A percentile compares a stretch with the other conserved stretches of the same genome.
phyloP scores from a whole-genome alignment of 305 asterid genomes.

The Andrographis paniculata region DNA sequence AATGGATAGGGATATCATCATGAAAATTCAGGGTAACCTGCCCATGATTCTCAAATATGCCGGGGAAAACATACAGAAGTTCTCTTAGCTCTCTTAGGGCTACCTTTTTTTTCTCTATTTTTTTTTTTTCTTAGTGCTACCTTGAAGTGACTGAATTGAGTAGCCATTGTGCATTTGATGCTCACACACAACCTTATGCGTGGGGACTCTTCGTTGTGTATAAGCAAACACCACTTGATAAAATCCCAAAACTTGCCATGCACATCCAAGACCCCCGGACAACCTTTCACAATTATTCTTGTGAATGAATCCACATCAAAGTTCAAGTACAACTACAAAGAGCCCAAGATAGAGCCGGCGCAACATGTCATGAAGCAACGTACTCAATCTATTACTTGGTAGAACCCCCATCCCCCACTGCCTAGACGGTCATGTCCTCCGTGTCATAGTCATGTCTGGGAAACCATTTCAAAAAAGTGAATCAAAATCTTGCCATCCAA shows the following conservation, averaged over 20 bases:
- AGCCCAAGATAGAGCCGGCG: slow-evolving; percentile 20
- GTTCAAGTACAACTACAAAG: slow-evolving; percentile 20
- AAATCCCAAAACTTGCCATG: slow-evolving; percentile 21
- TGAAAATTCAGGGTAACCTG: slow-evolving; percentile 12
- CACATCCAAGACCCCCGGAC: not conserved
- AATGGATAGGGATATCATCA: slow-evolving; percentile 5
- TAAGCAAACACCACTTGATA: slow-evolving; percentile 23
- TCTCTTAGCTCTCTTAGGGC: slow-evolving; percentile 24
- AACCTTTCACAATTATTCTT: not conserved
- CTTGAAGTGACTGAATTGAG: slow-evolving; percentile 17
- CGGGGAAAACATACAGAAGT: slow-evolving; percentile 12
- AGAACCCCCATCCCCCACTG: not conserved
- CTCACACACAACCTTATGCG: slow-evolving; percentile 14
- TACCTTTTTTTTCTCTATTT: too few species aligned
- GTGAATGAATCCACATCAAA: slow-evolving; percentile 17
- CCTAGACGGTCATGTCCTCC: slow-evolving; percentile 5
- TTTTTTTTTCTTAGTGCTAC: slow-evolving; percentile 14
- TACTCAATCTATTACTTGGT: slow-evolving; percentile 18
- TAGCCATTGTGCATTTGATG: slow-evolving; percentile 2
- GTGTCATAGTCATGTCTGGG: slow-evolving; percentile 1
- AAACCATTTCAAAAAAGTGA: slow-evolving; percentile 5
- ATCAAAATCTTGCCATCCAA: too few species aligned
- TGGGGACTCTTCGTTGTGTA: not conserved
- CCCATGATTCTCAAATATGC: slow-evolving; percentile 15
- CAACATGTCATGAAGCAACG: slow-evolving; percentile 18